These are phyloP conservation scores for Starmera pachycereana DNA, from an alignment of 805 yeast genomes.

Conservation along the genomic window DNA sequence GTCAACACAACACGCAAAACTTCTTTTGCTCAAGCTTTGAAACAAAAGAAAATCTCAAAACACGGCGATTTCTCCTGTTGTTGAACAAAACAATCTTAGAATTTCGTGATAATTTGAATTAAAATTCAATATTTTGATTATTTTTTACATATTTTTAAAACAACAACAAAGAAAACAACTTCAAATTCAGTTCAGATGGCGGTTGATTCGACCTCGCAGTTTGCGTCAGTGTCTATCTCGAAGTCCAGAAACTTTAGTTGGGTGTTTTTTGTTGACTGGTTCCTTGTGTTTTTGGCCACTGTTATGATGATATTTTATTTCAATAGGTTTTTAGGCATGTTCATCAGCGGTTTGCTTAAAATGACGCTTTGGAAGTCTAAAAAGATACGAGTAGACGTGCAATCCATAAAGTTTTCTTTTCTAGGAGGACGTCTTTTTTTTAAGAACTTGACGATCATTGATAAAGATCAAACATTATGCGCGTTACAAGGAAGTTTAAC, in stretches of 20 bases:
- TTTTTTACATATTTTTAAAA: no score
- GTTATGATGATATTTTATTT: conserved; percentile 65
- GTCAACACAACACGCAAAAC: not conserved
- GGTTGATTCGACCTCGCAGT: conserved; percentile 19
- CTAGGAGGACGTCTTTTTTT: conserved; percentile 78
- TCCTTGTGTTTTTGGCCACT: conserved; percentile 51
- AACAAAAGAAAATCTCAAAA: no score
- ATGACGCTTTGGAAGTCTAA: conserved; percentile 54
- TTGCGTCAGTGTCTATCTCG: conserved; percentile 22
- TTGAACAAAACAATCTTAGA: no score
- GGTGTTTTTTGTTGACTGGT: conserved; percentile 84
- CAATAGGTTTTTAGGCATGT: conserved; percentile 57
- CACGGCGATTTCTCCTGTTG: no score
- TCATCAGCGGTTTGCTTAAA: conserved; percentile 40
- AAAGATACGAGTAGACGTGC: conserved; percentile 51
- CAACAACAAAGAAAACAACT: no score
- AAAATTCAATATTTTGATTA: no score
- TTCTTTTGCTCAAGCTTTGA: not conserved
- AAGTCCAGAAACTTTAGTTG: conserved; percentile 32
- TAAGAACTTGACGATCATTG: conserved; percentile 62
- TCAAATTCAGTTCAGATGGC: no score
- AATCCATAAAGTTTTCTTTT: conserved; percentile 66
- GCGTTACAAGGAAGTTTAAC: conserved; percentile 65
- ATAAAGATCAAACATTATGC: conserved; percentile 63
- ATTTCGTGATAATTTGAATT: no score